Evolutionary conservation across 1,139 yeast species (phyloP), one percentile per base, ranked within the genome.

Genomic region (Diutina mesorugosa): DNA sequence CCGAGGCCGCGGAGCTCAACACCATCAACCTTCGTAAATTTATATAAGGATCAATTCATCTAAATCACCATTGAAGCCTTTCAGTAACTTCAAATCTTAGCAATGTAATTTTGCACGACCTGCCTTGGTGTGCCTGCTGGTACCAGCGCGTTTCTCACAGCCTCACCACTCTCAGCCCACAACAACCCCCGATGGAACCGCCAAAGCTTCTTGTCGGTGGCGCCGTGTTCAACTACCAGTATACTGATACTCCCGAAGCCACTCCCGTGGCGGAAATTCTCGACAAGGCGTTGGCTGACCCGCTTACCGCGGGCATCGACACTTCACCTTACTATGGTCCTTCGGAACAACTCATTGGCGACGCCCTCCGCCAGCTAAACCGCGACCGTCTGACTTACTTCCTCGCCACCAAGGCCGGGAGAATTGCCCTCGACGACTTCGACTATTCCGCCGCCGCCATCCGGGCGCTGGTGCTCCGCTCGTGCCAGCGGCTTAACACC

Each of bases 301-400:
- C 51, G 18, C 85, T 90, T 63, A 70, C 73, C 28, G 67, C 74
- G 30, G 97, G 97, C 0, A 73, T 91, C 51, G 98, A 93, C 66
- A 90, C 97, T 0, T 87, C 96, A 0, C 96, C 97, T 2, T 91
- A 89, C 69, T 91, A 91, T 66, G 98, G 97, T 0, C 90, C 90
- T 0, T 87, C 96, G 4, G 98, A 91, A 65, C 76, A 71, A 45
- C 66, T 90, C 30, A 68, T 89, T 4, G 98, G 98, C 0, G 61
- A 73, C 9, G 93, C 91, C 0, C 70, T 91, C 60, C 63, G 66
- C 32, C 61, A 73, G 9, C 64, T 84, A 47, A 62, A 65, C 6
- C 63, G 64, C 2, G 77, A 78, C 52, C 77, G 98, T 58, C 84
- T 85, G 7, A 66, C 76, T 21, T 87, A 87, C 67, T 84, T 78